Evolutionary conservation across 305 asterid genomes (phyloP), one percentile per base, ranked within the genome.

Genomic region (Fraxinus ornus): DNA sequence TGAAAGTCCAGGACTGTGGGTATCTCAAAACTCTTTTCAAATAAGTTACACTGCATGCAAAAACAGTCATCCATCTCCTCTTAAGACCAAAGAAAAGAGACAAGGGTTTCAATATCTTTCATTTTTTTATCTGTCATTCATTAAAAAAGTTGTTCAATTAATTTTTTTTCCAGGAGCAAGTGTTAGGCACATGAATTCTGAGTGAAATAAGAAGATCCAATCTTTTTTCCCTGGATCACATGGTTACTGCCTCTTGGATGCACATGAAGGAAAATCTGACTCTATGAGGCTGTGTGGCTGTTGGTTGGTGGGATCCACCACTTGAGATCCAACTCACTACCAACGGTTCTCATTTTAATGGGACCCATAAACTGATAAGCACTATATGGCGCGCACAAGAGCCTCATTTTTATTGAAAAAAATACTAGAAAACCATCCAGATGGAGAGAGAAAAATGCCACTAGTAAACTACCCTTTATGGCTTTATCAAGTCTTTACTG

Each of bases 271-370:
- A 76, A 49, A 28, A 41, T 76, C 64, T 49, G 35, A 75, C 79
- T 60, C 13, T 7, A 36, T 6, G 22, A 12, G 44, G 21, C 52
- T 10, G 30, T 24, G 73, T 10, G 35, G 32, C 57, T 75, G 79
- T 9, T 21, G 7, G 39, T 68, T 68, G 75, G 75, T 70, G 86
- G 90, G 86, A 78, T 80, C 88, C 86, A 85, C 88, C 76, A 74
- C 86, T 88, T 78, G 74, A 84, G 68, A 84, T 80, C 85, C 88
- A 62, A 85, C 81, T 79, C 90, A 87, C 89, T 47, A 89, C 82
- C 88, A 86, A 85, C 81, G 93, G 93, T 81, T 76, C 85, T 85
- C 82, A 86, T 86, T 89, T 83, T 85, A 87, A 47, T 72, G 88
- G 87, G 88, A 9, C 90, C 91, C 87, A 75, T 19, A 26, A 26